Conservation (phyloP, 805 yeast species). For the Priceomyces fermenticarens region DNA sequence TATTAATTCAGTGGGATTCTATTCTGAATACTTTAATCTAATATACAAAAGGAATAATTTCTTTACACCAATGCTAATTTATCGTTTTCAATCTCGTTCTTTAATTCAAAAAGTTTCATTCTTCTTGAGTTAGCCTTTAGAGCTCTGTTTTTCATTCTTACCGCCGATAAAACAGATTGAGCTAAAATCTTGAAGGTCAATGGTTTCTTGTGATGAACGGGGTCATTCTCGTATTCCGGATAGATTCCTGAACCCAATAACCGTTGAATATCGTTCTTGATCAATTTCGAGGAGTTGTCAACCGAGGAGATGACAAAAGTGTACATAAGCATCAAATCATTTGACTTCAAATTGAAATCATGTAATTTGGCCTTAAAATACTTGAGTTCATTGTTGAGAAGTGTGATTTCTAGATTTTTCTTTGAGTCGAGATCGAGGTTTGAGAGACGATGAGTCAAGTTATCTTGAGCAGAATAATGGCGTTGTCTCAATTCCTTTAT, state of each 20-base stretch:
- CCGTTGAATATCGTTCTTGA: conserved; percentile 25
- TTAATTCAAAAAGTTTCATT: conserved; percentile 22
- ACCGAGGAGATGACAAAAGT: conserved; percentile 26
- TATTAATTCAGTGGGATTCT: not conserved
- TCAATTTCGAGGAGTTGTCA: conserved; percentile 21
- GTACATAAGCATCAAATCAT: conserved; percentile 36
- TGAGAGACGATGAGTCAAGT: conserved; percentile 15
- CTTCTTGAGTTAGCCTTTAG: conserved; percentile 26
- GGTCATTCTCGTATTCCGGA: conserved; percentile 18
- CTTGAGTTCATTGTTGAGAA: conserved; percentile 40
- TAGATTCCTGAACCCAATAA: conserved; percentile 30
- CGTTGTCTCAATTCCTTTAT: conserved; percentile 23
- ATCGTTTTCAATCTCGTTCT: conserved; percentile 29
- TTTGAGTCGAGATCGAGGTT: conserved; percentile 23
- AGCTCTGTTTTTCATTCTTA: conserved; percentile 28
- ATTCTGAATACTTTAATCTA: not conserved
- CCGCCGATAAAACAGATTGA: conserved; percentile 33
- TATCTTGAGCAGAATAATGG: conserved; percentile 26
- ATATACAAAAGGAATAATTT: not conserved
- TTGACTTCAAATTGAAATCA: conserved; percentile 35
- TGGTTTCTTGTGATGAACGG: conserved; percentile 6
- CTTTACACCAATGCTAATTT: conserved; percentile 12
- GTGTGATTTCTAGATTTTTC: conserved; percentile 8
- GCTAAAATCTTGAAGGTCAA: conserved; percentile 33
- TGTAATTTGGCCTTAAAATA: conserved; percentile 47